These are phyloP conservation scores for Coemansia sp. DNA, from an alignment of 192 early-diverging fungal species.

Conservation along the genomic window DNA sequence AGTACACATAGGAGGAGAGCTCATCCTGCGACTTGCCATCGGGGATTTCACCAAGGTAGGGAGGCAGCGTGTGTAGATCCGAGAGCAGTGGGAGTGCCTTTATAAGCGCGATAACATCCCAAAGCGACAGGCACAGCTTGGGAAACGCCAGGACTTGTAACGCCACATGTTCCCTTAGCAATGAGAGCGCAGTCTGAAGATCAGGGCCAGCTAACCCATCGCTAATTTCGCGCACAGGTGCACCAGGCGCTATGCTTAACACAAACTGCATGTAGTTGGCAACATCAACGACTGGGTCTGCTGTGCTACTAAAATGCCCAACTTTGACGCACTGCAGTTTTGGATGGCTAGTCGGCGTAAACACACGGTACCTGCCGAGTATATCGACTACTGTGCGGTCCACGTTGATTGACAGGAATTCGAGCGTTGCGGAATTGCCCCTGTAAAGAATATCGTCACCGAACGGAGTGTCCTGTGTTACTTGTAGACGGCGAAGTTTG, in stretches of 20 bases:
- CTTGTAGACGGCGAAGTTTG: slow-evolving; percentile 3
- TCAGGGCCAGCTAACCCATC: neutral
- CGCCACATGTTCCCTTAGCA: neutral
- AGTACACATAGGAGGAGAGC: neutral
- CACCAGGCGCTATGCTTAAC: neutral
- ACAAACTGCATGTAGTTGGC: neutral
- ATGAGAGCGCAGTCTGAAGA: neutral
- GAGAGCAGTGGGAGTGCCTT: neutral
- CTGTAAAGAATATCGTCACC: slow-evolving; percentile 10
- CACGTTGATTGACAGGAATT: neutral
- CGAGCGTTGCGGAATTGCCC: slow-evolving; percentile 3
- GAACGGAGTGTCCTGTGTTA: slow-evolving; percentile 1
- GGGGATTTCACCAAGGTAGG: neutral
- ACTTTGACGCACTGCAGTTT: neutral
- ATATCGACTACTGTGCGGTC: slow-evolving; percentile 9
- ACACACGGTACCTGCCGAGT: neutral
- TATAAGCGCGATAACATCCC: neutral
- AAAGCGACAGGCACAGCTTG: neutral
- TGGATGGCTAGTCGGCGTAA: slow-evolving; percentile 1
- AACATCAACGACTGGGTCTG: neutral
- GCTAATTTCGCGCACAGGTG: neutral
- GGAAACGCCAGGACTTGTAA: neutral
- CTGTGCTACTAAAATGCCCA: neutral
- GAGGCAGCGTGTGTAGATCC: neutral
- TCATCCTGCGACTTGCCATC: neutral